These are phyloP conservation scores for Coniochaeta sp. DNA, from an alignment of 2,329 filamentous ascomycete genomes.

Conservation along the genomic window DNA sequence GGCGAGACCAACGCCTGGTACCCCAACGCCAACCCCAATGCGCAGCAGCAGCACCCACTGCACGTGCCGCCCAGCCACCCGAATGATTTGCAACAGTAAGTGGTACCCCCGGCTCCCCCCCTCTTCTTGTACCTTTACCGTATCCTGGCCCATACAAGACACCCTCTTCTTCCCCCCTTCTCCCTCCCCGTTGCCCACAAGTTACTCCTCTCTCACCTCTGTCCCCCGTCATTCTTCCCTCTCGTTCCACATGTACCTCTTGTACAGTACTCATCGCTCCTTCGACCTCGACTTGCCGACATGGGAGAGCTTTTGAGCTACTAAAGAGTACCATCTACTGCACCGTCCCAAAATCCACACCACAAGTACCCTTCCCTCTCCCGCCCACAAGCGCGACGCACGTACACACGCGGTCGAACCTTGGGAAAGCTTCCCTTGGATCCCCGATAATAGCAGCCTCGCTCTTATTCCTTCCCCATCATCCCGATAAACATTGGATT, in stretches of 20 bases:
- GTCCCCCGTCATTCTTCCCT: background rate
- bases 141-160: conserved; percentile 12
- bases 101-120: too few species aligned
- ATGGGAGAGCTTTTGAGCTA: conserved; percentile 1
- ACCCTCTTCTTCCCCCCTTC: conserved; percentile 5
- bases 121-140: conserved; percentile 20
- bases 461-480: background rate
- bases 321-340: conserved; percentile 2
- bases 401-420: conserved; percentile 1
- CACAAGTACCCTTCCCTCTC: conserved; percentile 1
- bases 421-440: conserved; percentile 3
- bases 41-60: conserved; percentile 20
- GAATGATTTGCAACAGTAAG: conserved; percentile 51
- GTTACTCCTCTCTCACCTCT: background rate
- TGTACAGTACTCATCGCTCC: conserved; percentile 1
- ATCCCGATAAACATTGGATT: background rate
- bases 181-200: conserved; percentile 6
- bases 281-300: background rate
- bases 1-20: too few species aligned
- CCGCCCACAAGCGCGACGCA: conserved; percentile 3
- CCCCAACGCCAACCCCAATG: conserved; percentile 39
- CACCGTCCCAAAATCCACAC: background rate
- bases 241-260: conserved; percentile 1
- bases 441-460: conserved; percentile 2
- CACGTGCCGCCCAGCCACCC: conserved; percentile 39